Base-by-base conservation (phyloP, 768 basidiomycete genomes). In the Pulveroboletus ravenelii region DNA sequence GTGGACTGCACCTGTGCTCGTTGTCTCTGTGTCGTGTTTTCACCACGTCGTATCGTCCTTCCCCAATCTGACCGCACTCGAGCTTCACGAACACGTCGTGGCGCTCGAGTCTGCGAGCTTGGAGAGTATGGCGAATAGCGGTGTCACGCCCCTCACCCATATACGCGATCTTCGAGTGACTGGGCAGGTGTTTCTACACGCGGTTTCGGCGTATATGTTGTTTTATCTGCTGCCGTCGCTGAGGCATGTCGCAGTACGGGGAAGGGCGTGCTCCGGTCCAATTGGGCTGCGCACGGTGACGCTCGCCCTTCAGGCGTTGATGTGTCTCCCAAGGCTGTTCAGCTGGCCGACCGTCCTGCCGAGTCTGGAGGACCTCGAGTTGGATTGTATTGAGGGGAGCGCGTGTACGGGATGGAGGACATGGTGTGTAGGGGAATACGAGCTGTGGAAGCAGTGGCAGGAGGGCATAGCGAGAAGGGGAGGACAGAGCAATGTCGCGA, bases 11-110 rank as follows among this genome's bases (percentile, higher is more conserved):
- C 53, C 61, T 3, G 13, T 8, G 2, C 47, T 61, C 15, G 17
- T 49, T 13, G 49, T 63, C 39, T 53, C 61, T 1, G 44, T 51
- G 27, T 10, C 55, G 5, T 53, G 49, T 20, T 63, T 62, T 40
- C 49, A 62, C 37, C 55, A 47, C 2, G 25, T 60, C 45, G 40
- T 57, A 9, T 48, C 58, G 14, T 62, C 61, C 15, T 61, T 63
- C 35, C 61, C 61, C 6, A 61, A 34, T 23, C 32, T 62, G 23
- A 54, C 41, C 13, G 43, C 36, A n/a, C 62, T 62, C 27, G 61
- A 61, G 43, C 44, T 62, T 7, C 51, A 42, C 20, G 61, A 48
- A 2, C 50, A 54, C 36, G 52, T 50, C 23, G 43, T 56, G 1
- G 55, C 27, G 17, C 42, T 57, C 47, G 54, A 62, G 30, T 46